phyloP scores from a whole-genome alignment of 768 basidiomycete species.

The Coprinopsis marcescibilis region DNA sequence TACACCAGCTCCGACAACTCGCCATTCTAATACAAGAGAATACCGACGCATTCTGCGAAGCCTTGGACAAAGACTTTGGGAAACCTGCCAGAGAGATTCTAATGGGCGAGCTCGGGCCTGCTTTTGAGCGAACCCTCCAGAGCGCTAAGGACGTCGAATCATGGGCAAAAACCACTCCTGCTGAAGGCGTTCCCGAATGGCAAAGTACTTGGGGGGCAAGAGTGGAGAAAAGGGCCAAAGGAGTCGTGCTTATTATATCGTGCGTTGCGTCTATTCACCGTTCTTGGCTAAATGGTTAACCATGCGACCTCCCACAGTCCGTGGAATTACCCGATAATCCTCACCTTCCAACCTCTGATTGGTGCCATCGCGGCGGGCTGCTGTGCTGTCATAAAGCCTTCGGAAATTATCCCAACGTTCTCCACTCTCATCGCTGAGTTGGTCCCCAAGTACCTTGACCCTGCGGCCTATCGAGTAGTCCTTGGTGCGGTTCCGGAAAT shows the following conservation, averaged over 20 bases:
- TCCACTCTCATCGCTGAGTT: conserved; percentile 47
- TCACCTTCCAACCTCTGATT: conserved; percentile 51
- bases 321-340: conserved; percentile 62
- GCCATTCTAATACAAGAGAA: conserved; percentile 63
- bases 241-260: conserved; percentile 57
- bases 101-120: conserved; percentile 37
- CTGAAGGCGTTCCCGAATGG: conserved; percentile 34
- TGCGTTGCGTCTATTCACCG: conserved; percentile 25
- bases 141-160: conserved; percentile 46
- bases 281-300: background rate
- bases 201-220: conserved; percentile 49
- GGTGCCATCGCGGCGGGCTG: conserved; percentile 77
- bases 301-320: conserved; percentile 31
- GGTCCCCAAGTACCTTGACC: conserved; percentile 46
- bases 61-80: conserved; percentile 43
- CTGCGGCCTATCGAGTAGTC: conserved; percentile 45
- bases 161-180: conserved; percentile 43
- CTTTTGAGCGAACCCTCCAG: conserved; percentile 37
- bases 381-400: conserved; percentile 60
- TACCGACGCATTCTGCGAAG: conserved; percentile 41
- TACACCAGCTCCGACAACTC: conserved; percentile 58
- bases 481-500: conserved; percentile 56
- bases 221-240: conserved; percentile 53
- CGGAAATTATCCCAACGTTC: conserved; percentile 50
- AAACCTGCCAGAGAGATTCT: conserved; percentile 39